Percentiles rank a stretch among this genome's conserved stretches.
Conservation (phyloP, 1,284 basidiomycete genomes). For the Coriolopsis trogii region DNA sequence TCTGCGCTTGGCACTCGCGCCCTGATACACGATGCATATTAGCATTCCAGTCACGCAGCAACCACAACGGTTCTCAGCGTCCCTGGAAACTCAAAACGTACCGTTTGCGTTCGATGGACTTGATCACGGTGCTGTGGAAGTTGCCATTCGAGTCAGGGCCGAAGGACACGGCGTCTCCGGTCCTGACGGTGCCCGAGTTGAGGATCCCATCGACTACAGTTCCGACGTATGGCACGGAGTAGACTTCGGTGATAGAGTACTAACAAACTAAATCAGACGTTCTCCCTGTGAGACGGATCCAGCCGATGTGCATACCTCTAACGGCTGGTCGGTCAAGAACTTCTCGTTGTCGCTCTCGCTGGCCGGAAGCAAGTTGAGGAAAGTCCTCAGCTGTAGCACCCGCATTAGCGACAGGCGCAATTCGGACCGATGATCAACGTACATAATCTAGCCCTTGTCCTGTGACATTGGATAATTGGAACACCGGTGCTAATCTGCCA, state of each 20-base stretch:
- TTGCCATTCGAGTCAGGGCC: conserved; percentile 95
- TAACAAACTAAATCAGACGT: conserved; percentile 29
- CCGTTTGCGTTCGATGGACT: conserved; percentile 95
- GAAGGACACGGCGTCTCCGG: conserved; percentile 83
- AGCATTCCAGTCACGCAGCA: not conserved
- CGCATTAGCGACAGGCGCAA: not conserved
- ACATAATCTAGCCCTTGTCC: conserved; percentile 88
- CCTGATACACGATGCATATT: conserved; percentile 38
- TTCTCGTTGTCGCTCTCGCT: conserved; percentile 82
- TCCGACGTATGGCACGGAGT: conserved; percentile 88
- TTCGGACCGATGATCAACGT: conserved; percentile 23
- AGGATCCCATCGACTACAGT: conserved; percentile 95
- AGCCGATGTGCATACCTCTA: conserved; percentile 62
- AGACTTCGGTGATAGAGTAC: conserved; percentile 85
- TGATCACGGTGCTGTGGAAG: conserved; percentile 81
- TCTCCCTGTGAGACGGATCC: not conserved
- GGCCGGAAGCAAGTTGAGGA: conserved; percentile 85
- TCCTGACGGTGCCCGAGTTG: conserved; percentile 73
- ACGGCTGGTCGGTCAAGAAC: conserved; percentile 82
- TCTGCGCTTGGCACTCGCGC: conserved; percentile 85
- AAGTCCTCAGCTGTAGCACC: conserved; percentile 65
- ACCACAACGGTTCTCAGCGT: no score
- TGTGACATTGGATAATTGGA: conserved; percentile 94
- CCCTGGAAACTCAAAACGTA: no score
- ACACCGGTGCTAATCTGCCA: conserved; percentile 85